phyloP scores from a whole-genome alignment of 106 monocot species.

The Cymbidium sinense region DNA sequence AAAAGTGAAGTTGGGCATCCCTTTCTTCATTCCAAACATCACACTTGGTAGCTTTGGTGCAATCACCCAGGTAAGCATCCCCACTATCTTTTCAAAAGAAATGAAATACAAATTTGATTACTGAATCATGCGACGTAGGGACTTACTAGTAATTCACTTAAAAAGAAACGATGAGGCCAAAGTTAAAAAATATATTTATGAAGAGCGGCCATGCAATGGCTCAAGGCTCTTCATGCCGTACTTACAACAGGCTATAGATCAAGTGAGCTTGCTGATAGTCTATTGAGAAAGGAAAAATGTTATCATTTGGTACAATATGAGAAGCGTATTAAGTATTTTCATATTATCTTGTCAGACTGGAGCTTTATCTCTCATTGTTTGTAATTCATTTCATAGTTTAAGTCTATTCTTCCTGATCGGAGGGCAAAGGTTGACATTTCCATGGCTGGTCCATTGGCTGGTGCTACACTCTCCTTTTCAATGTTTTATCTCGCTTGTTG shows the following conservation, averaged over 20 bases:
- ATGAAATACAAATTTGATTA: background rate
- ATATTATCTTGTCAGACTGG: background rate
- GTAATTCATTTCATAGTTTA: conserved; percentile 56
- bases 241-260: no score
- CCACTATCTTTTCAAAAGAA: background rate
- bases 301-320: background rate
- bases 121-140: background rate
- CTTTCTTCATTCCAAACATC: conserved; percentile 92
- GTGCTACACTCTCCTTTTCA: conserved; percentile 85
- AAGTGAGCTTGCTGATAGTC: no score
- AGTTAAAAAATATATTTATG: no score
- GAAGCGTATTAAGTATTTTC: background rate
- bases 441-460: conserved; percentile 86
- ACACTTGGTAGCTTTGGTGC: conserved; percentile 97
- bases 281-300: background rate
- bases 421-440: conserved; percentile 78
- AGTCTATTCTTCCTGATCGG: conserved; percentile 90
- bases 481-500: conserved; percentile 80
- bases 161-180: no score
- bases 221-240: no score
- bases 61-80: conserved; percentile 74
- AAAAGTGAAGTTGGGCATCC: conserved; percentile 84
- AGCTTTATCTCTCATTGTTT: background rate
- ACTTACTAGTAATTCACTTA: no score
- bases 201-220: no score